Evolutionary conservation across 2,329 filamentous ascomycete genomes (phyloP), one percentile per base, ranked within the genome.

Genomic region (Aspergillus sp.): DNA sequence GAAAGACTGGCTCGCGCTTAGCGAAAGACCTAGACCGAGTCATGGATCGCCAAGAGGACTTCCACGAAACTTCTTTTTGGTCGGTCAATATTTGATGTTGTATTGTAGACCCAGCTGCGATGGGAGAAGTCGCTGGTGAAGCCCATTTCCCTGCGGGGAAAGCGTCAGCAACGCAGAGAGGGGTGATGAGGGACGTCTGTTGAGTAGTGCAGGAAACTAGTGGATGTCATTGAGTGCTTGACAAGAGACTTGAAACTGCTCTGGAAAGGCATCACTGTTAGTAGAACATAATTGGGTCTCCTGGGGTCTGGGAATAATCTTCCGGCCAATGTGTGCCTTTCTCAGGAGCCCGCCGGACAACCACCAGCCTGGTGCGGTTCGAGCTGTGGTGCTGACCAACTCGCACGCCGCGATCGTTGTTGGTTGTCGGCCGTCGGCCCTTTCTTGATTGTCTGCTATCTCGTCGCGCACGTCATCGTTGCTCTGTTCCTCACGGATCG

Each of bases 391-490:
- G 49, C 36, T 50, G 55, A 50, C 50, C 22, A 44, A 48, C 42
- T 45, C 34, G 32, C 24, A 13, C 26, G 26, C 26, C 26, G 26
- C 26, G 26, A 30, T 9, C 26, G 26, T 30, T 30, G 26, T 30
- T 30, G 3, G 26, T 30, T 30, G 26, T n/a, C 12, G 12, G 12
- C 12, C 12, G 34, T 36, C 9, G 32, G 32, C 34, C 58, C 47
- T 63, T 63, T 61, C 48, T 44, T 39, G 43, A 65, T 64, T 62
- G 59, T 34, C 58, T 62, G 56, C 54, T 50, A 51, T 47, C 39
- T 62, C 53, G 58, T 68, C 64, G 62, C 64, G 60, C 62, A 71
- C 69, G 69, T 71, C 68, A 70, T 70, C 64, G 62, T 64, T 62
- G 66, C 65, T 64, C 64, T 68, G 63, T 61, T 56, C 58, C 44